phyloP scores from a whole-genome alignment of 352 stramenopile species.

The Globisporangium rhizosaccharum region DNA sequence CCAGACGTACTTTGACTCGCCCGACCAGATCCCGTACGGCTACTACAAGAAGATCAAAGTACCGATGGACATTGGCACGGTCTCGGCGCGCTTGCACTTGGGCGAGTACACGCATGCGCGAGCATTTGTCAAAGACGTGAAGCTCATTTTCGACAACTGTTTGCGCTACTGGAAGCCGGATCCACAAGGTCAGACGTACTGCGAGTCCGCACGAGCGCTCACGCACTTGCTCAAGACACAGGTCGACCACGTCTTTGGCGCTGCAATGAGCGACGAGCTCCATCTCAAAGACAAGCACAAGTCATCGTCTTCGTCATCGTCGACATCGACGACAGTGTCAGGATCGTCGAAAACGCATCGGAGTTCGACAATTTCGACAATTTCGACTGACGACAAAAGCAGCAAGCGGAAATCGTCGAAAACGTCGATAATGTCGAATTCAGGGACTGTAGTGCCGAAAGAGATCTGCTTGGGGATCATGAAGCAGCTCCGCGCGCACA shows the following conservation, averaged over 20 bases:
- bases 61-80: conserved; percentile 80
- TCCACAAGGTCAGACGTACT: conserved; percentile 74
- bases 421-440: conserved; percentile 33
- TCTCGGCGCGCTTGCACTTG: conserved; percentile 65
- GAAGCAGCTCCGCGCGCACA: conserved; percentile 68
- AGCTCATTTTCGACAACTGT: conserved; percentile 86
- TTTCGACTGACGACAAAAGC: conserved; percentile 13
- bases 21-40: conserved; percentile 76
- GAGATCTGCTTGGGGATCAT: conserved; percentile 64
- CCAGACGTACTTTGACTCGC: conserved; percentile 78
- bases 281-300: conserved; percentile 31
- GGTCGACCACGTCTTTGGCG: conserved; percentile 29
- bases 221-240: conserved; percentile 45
- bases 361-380: conserved; percentile 21
- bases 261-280: conserved; percentile 19
- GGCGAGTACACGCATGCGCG: conserved; percentile 53
- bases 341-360: conserved; percentile 13
- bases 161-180: conserved; percentile 76
- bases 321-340: background rate
- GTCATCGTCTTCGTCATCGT: conserved; percentile 19
- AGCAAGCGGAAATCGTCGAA: conserved; percentile 31
- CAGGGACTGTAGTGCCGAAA: conserved; percentile 29
- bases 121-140: conserved; percentile 56
- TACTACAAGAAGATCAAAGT: conserved; percentile 78
- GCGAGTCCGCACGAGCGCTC: conserved; percentile 63